Conservation (phyloP, 164 flowering plant genomes). For the Aristolochia fimbriata region DNA sequence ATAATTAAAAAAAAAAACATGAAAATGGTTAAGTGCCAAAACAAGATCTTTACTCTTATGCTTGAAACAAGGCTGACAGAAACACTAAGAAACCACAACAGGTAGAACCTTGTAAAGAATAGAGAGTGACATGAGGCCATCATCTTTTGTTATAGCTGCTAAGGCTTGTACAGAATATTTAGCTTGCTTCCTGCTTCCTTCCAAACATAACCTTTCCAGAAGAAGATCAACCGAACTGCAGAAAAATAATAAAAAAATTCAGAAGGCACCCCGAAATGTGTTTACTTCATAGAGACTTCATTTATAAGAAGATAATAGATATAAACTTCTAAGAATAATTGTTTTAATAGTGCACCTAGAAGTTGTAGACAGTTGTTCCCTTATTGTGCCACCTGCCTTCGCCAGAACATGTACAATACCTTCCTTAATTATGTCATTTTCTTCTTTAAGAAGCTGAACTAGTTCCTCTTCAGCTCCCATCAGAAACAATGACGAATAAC, state of each 20-base stretch:
- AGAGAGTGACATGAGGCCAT: constrained; percentile 93
- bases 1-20: constrained; percentile 8
- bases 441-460: constrained; percentile 77
- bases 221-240: constrained; percentile 87
- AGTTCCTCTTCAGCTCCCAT: constrained; percentile 69
- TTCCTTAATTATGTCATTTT: constrained; percentile 73
- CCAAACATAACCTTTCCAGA: constrained; percentile 79
- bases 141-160: constrained; percentile 92
- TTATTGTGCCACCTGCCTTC: constrained; percentile 87
- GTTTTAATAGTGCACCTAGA: constrained; percentile 40
- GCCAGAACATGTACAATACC: constrained; percentile 81
- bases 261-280: constrained; percentile 4
- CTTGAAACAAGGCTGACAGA: too few species aligned
- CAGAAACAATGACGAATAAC: constrained; percentile 60
- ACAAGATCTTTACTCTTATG: too few species aligned
- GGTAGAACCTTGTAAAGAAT: constrained; percentile 76
- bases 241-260: constrained; percentile 4
- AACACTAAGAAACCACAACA: too few species aligned
- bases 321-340: too few species aligned
- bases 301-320: too few species aligned
- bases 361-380: constrained; percentile 66
- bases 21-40: too few species aligned
- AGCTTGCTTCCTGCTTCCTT: constrained; percentile 92
- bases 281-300: too few species aligned
- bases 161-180: constrained; percentile 97